Conservation (phyloP, 805 yeast species). For the Schwanniomyces vanrijiae region DNA sequence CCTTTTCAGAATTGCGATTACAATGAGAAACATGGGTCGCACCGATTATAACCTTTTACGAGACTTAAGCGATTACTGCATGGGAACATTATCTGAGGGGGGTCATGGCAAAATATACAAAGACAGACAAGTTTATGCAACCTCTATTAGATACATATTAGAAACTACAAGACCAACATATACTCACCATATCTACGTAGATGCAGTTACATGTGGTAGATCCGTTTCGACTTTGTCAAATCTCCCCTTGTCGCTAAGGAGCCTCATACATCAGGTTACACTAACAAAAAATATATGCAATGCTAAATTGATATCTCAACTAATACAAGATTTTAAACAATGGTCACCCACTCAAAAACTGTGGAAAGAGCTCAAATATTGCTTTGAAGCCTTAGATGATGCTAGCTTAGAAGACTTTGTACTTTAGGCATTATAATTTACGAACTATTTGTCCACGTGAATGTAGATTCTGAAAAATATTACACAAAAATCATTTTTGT, state of each 20-base stretch:
- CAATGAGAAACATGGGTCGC: slow-evolving; percentile 37
- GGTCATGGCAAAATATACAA: slow-evolving; percentile 29
- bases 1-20: slow-evolving; percentile 26
- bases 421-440: not conserved
- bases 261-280: slow-evolving; percentile 34
- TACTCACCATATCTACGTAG: slow-evolving; percentile 8
- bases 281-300: slow-evolving; percentile 30
- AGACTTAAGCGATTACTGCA: slow-evolving; percentile 29
- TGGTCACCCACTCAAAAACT: slow-evolving; percentile 30
- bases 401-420: slow-evolving; percentile 26
- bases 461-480: not conserved
- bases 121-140: slow-evolving; percentile 24
- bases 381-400: slow-evolving; percentile 35
- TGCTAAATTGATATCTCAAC: slow-evolving; percentile 18
- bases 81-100: slow-evolving; percentile 19
- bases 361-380: slow-evolving; percentile 34
- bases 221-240: not conserved
- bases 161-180: slow-evolving; percentile 37
- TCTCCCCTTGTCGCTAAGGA: slow-evolving; percentile 41
- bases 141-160: slow-evolving; percentile 30
- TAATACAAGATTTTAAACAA: slow-evolving; percentile 21
- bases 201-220: slow-evolving; percentile 1
- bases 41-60: slow-evolving; percentile 28
- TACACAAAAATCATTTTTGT: not conserved
- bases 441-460: slow-evolving; percentile 1